Base-by-base conservation (phyloP, 305 asterid species). In the Fraxinus paxiana region DNA sequence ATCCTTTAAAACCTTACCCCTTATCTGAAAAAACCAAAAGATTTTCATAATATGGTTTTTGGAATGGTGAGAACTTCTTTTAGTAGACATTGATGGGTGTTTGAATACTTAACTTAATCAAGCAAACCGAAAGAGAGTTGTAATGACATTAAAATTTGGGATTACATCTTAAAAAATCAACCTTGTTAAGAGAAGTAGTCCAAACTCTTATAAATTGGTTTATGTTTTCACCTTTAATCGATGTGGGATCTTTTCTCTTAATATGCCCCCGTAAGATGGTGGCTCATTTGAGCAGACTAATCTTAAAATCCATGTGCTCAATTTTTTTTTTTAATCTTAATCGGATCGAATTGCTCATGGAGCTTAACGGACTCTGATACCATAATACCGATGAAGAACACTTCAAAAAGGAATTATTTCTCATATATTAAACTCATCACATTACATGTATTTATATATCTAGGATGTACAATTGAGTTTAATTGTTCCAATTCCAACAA, bases 1-100 rank as follows among this genome's bases (percentile, higher is more conserved):
- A 69, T 69, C 75, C 75, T 31, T 69, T 13, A 13, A 28, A 69
- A 30, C 51, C 79, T 65, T 33, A 73, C 30, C 73, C 71, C 74
- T 7, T 41, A 82, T 56, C 35, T 41, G 33, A 5, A 79, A 59
- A 33, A 33, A 54, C 17, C 76, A 73, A 72, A 63, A 20, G 61
- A 69, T 7, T 72, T 73, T 7, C 30, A 80, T 28, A 30, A 69
- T 28, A 69, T 69, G 38, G 41, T 26, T 5, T 69, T 30, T 69
- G 38, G 4, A 31, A 31, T 6, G 22, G 12, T 31, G 41, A 69
- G 43, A 43, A 43, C n/a, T 10, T 10, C 51, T 43, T 10, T 43
- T 43, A 12, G n/a, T 43, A 43, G 51, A 43, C 51, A 43, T 43
- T 12, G 51, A 41, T 10, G 51, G 51, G 51, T 43, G 17, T 69